A percentile compares a stretch with the other conserved stretches of the same genome.
Evolutionary conservation across 2,329 filamentous ascomycete genomes (phyloP).

Genomic region (Thyridium curvatum): DNA sequence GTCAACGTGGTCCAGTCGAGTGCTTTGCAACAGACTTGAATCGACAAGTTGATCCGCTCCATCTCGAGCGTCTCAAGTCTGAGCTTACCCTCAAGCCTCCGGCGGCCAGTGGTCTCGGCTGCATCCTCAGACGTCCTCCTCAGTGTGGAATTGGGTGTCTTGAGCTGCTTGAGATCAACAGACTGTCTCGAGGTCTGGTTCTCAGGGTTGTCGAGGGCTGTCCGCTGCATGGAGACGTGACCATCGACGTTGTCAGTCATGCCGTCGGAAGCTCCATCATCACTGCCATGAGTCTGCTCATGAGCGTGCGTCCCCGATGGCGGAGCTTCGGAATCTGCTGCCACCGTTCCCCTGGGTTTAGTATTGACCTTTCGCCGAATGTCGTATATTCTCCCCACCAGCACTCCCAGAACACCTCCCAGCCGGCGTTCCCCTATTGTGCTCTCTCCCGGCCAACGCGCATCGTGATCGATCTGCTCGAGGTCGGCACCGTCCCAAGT

Average conservation of each 20-base stretch:
- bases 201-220: slow-evolving; percentile 3
- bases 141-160: slow-evolving; percentile 1
- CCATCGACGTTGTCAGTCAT: background rate
- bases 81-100: slow-evolving; percentile 49
- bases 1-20: slow-evolving; percentile 71
- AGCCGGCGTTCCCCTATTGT: slow-evolving; percentile 56
- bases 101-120: slow-evolving; percentile 17
- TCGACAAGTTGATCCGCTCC: slow-evolving; percentile 67
- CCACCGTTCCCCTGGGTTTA: slow-evolving; percentile 9
- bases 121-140: background rate
- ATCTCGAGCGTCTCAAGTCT: slow-evolving; percentile 67
- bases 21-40: slow-evolving; percentile 61
- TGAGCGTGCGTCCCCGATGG: background rate
- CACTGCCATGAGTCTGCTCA: background rate
- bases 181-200: too few species aligned
- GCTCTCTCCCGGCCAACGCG: slow-evolving; percentile 48
- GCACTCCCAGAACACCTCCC: slow-evolving; percentile 61
- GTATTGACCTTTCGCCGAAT: slow-evolving; percentile 26
- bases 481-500: slow-evolving; percentile 57
- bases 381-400: slow-evolving; percentile 63
- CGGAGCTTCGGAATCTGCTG: too few species aligned
- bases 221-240: background rate
- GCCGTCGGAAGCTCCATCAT: background rate
- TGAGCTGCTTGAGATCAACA: background rate
- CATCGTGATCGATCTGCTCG: slow-evolving; percentile 56